Evolutionary conservation across 129 eudicot genomes (phyloP), one percentile per base, ranked within the genome.

Genomic region (Lactuca saligna): DNA sequence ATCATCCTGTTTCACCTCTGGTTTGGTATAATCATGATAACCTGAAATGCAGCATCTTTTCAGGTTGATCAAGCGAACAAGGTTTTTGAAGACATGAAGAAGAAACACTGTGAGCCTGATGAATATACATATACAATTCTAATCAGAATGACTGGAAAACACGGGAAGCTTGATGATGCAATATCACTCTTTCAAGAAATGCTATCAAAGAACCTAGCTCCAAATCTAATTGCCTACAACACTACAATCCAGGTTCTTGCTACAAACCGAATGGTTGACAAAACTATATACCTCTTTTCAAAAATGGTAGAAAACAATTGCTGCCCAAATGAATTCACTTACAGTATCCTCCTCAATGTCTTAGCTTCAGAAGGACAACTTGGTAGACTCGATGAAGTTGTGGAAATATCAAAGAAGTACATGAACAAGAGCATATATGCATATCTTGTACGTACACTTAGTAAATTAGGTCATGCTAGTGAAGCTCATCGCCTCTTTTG

Each of bases 401-500:
- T 93, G 56, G 85, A 89, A 68, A 74, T 86, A 61, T 93, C 97
- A 6, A 80, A 68, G 16, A 85, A 83, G 51, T 87, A 80, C 78
- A 87, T 93, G 95, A 87, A 76, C 38, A 93, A 85, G 77, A 79
- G 85, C 3, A 90, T 85, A 65, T 93, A 93, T 61, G 90, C 97
- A 2, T 93, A 82, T 69, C 95, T 93, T 72, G 97, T 93, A 49
- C 80, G 87, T 54, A 89, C 83, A 11, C 75, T 93, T 68, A 87
- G 93, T 80, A 93, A 93, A 77, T 48, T 87, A 76, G 99, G 99
- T 6, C 99, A 93, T 68, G 78, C 97, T 17, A 80, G 78, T 77
- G 99, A 93, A 77, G 97, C 97, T 34, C 99, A 93, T 63, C 84
- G 99, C 51, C 70, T 93, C n/a, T 93, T 93, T 66, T 93, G 97